Percentiles rank a stretch among this genome's conserved stretches.
These are phyloP conservation scores for Amoebophrya sp. DNA, from an alignment of 169 alveolate genomes.

Conservation along the genomic window DNA sequence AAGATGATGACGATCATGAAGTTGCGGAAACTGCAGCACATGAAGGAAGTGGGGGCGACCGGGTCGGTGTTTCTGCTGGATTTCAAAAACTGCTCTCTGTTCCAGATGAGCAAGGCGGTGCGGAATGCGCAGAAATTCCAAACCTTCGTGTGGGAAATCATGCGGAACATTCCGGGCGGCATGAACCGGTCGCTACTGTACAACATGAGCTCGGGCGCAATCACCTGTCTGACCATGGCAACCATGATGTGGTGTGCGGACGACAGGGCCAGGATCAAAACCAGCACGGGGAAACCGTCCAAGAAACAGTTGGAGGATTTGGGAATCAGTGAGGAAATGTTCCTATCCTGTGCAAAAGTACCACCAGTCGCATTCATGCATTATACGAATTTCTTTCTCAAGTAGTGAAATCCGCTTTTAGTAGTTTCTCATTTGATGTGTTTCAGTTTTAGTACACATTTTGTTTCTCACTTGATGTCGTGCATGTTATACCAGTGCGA, in stretches of 20 bases:
- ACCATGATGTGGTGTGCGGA: conserved; percentile 1
- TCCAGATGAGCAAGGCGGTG: background rate
- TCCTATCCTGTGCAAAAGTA: too few species aligned
- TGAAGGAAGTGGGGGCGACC: background rate
- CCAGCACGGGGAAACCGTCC: background rate
- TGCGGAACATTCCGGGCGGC: background rate
- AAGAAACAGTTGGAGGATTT: background rate
- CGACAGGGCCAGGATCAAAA: background rate
- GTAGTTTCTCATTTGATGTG: too few species aligned
- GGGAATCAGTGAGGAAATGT: background rate
- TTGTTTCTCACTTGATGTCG: too few species aligned
- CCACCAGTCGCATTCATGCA: too few species aligned
- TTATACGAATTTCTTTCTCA: too few species aligned
- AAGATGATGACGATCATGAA: background rate
- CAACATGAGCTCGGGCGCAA: background rate
- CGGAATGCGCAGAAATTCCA: background rate
- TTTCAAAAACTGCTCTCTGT: background rate
- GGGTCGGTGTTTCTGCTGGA: background rate
- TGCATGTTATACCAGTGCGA: too few species aligned
- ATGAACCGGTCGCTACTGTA: background rate
- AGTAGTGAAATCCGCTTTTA: too few species aligned
- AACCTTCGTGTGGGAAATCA: background rate
- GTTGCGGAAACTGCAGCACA: background rate
- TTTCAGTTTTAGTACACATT: too few species aligned
- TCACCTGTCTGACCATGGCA: background rate